Conservation (phyloP, 306 rosid species). For the Sphenostylis stenocarpa region DNA sequence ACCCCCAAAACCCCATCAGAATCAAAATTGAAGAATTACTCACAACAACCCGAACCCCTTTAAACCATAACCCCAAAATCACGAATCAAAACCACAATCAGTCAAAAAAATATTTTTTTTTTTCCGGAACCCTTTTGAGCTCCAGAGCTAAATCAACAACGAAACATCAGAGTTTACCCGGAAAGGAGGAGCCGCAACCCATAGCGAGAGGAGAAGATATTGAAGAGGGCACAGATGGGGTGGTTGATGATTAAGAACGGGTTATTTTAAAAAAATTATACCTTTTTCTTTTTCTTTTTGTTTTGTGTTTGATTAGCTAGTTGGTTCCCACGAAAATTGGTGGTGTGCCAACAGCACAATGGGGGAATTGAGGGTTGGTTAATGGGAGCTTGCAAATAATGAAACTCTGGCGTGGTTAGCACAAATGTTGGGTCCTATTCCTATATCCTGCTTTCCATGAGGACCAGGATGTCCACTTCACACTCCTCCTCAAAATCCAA, state of each 20-base stretch:
- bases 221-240: background rate
- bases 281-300: background rate
- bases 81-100: slow-evolving; percentile 28
- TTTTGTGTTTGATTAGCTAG: background rate
- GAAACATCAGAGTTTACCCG: slow-evolving; percentile 44
- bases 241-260: slow-evolving; percentile 2
- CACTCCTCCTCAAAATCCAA: background rate
- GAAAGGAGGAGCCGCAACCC: slow-evolving; percentile 88
- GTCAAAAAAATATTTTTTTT: background rate
- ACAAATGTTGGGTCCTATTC: background rate
- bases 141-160: slow-evolving; percentile 12
- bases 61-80: slow-evolving; percentile 27
- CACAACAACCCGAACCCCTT: slow-evolving; percentile 25
- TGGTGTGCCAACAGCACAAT: slow-evolving; percentile 4
- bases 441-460: slow-evolving; percentile 15
- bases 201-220: slow-evolving; percentile 29
- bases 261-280: background rate
- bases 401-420: slow-evolving; percentile 5
- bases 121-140: slow-evolving; percentile 28
- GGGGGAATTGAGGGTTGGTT: background rate
- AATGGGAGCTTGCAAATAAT: slow-evolving; percentile 19
- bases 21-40: background rate
- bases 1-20: slow-evolving; percentile 38
- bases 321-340: slow-evolving; percentile 17
- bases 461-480: slow-evolving; percentile 25